Percentiles rank a stretch among this genome's conserved stretches.
Evolutionary conservation across 202 grass and related monocot genomes (phyloP).

Genomic region (Schoenoplectus tabernaemontani): DNA sequence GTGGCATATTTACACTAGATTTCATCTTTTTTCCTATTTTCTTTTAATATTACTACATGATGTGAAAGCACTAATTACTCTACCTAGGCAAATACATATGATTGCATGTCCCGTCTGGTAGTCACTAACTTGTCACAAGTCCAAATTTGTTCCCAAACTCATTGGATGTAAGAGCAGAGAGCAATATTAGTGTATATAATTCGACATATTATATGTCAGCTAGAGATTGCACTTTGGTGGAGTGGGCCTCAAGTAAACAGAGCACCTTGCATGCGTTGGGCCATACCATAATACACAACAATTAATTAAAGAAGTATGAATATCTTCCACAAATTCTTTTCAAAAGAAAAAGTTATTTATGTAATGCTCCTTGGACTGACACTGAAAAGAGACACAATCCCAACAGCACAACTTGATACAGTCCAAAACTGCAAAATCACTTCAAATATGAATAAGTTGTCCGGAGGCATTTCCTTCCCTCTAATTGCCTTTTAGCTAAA

Average conservation of each 20-base stretch:
- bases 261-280: slow-evolving; percentile 9
- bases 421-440: slow-evolving; percentile 7
- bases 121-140: not conserved
- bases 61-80: slow-evolving; percentile 10
- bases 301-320: not conserved
- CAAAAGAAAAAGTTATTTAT: slow-evolving; percentile 7
- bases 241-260: not conserved
- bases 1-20: not conserved
- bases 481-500: slow-evolving; percentile 1
- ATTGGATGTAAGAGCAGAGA: not conserved
- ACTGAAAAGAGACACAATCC: slow-evolving; percentile 14
- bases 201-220: not conserved
- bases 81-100: slow-evolving; percentile 4
- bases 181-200: not conserved
- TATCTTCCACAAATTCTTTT: slow-evolving; percentile 1
- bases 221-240: slow-evolving; percentile 11
- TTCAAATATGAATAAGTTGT: slow-evolving; percentile 9
- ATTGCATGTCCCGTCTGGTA: not conserved
- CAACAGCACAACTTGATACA: slow-evolving; percentile 9
- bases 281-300: slow-evolving; percentile 6
- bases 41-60: not conserved
- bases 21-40: not conserved
- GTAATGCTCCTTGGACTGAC: slow-evolving; percentile 14
- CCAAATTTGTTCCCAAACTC: not conserved
- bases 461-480: not conserved